These are phyloP conservation scores for Ogataea wickerhamii DNA, from an alignment of 805 yeast genomes.

Conservation along the genomic window DNA sequence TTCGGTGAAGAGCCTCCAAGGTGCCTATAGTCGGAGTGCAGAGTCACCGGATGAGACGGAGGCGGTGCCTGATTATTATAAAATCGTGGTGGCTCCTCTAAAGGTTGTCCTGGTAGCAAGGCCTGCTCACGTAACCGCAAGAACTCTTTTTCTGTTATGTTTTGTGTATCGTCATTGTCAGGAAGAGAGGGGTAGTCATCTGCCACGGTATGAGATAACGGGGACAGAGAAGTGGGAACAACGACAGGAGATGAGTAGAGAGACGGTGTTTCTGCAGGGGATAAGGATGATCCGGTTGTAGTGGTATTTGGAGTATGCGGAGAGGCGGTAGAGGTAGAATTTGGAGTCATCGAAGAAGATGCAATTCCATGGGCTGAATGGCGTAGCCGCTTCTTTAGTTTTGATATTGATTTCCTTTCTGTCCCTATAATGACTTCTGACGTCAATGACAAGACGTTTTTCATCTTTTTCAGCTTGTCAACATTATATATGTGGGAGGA, in stretches of 20 bases:
- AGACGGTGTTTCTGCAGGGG: slow-evolving; percentile 8
- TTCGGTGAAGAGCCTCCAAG: background rate
- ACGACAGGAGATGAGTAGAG: slow-evolving; percentile 8
- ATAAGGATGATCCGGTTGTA: slow-evolving; percentile 3
- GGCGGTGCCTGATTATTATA: slow-evolving; percentile 7
- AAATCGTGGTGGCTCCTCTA: slow-evolving; percentile 1
- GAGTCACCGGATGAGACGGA: slow-evolving; percentile 8
- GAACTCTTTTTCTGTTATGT: slow-evolving; percentile 56
- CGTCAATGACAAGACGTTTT: slow-evolving; percentile 76
- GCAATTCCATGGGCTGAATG: slow-evolving; percentile 5
- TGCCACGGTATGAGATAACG: slow-evolving; percentile 6
- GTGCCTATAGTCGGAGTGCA: background rate
- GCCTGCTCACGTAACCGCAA: slow-evolving; percentile 53
- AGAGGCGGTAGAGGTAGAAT: slow-evolving; percentile 2
- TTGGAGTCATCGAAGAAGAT: slow-evolving; percentile 6
- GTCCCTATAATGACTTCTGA: slow-evolving; percentile 82
- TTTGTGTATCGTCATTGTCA: slow-evolving; percentile 3
- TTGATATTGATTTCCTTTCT: slow-evolving; percentile 42
- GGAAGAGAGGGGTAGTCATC: slow-evolving; percentile 11
- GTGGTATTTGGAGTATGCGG: slow-evolving; percentile 6
- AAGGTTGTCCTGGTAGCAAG: slow-evolving; percentile 59
- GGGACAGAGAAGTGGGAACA: slow-evolving; percentile 4
- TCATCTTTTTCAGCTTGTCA: slow-evolving; percentile 69
- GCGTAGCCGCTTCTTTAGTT: slow-evolving; percentile 20
- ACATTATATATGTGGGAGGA: slow-evolving; percentile 59